Evolutionary conservation across 352 stramenopile species (phyloP), one percentile per base, ranked within the genome.

Genomic region (Phytophthora lateralis): DNA sequence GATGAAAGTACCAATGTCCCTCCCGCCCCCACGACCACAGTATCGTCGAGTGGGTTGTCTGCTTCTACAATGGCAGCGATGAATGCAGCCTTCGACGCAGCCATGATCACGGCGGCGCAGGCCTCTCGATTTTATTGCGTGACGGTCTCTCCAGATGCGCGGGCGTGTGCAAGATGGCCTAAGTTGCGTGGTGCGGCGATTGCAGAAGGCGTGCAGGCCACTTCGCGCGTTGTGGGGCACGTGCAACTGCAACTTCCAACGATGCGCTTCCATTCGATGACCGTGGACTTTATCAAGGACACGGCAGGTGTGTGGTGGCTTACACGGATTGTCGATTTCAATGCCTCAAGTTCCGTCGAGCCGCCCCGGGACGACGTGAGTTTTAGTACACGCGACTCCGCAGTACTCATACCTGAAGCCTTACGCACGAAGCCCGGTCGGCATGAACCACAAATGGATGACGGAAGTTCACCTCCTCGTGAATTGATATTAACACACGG

Each of bases 201-300:
- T 21, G 34, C 64, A 0, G 82, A 92, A 37, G 69, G 67, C 3
- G 55, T 90, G 2, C 46, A 81, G 2, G 68, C 82, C 0, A 81
- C 76, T 4, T 75, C 75, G 35, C 73, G 81, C 0, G 66, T 95
- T 41, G 68, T 86, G 4, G 76, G 89, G n/a, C 85, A 94, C 30
- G 73, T 84, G 0, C 77, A 87, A 21, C 18, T 71, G 1, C 81
- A 92, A 17, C 73, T 93, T 1, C 83, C 82, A 1, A 69, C 63
- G 1, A 60, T 95, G n/a, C 69, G 63, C 26, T 78, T 95, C 39
- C 49, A 71, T 4, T 66, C 78, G 6, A 79, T 95, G 63, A 78
- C 70, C 1, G 72, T 64, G 0, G 85, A 93, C 52, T 93, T 93
- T 42, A 83, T 92, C 51, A 89, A 90, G 29, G 82, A 90, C 55